phyloP scores from a whole-genome alignment of 2,329 filamentous ascomycete genomes.

The Ambrosiella beaveri region DNA sequence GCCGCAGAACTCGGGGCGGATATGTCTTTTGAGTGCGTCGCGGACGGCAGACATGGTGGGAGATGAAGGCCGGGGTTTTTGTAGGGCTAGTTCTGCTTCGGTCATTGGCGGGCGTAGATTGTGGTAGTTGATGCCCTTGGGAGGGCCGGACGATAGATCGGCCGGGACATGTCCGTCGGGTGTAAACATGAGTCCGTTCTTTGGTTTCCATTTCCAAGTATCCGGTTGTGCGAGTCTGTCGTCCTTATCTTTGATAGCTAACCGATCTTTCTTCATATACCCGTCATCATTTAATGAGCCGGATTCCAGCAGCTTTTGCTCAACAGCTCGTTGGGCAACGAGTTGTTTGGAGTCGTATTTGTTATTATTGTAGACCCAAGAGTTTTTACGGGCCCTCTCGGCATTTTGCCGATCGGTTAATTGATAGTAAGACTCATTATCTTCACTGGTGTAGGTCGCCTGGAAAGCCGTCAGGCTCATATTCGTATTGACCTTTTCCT shows the following conservation, averaged over 20 bases:
- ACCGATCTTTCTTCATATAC: slow-evolving; percentile 33
- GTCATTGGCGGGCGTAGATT: slow-evolving; percentile 49
- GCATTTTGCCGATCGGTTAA: slow-evolving; percentile 81
- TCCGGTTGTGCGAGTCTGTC: slow-evolving; percentile 57
- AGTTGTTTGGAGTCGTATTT: slow-evolving; percentile 71
- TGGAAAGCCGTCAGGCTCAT: slow-evolving; percentile 58
- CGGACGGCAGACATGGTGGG: slow-evolving; percentile 72
- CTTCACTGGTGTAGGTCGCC: slow-evolving; percentile 86
- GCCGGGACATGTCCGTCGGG: slow-evolving; percentile 49
- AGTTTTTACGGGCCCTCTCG: slow-evolving; percentile 67
- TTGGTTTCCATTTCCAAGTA: slow-evolving; percentile 54
- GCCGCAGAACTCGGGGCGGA: slow-evolving; percentile 45
- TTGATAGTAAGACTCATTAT: slow-evolving; percentile 93
- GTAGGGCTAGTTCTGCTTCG: slow-evolving; percentile 18
- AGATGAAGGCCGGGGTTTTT: slow-evolving; percentile 41
- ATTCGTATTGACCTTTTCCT: slow-evolving; percentile 7
- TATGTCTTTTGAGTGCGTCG: slow-evolving; percentile 64
- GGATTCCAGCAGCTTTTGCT: slow-evolving; percentile 32
- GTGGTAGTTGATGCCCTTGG: slow-evolving; percentile 60
- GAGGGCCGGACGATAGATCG: slow-evolving; percentile 36
- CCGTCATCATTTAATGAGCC: slow-evolving; percentile 37
- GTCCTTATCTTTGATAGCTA: slow-evolving; percentile 48
- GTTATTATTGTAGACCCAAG: slow-evolving; percentile 79
- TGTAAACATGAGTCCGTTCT: slow-evolving; percentile 77
- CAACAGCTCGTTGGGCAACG: slow-evolving; percentile 46